Evolutionary conservation across 2,329 filamentous ascomycete genomes (phyloP).

Genomic region (Fusarium buharicum): DNA sequence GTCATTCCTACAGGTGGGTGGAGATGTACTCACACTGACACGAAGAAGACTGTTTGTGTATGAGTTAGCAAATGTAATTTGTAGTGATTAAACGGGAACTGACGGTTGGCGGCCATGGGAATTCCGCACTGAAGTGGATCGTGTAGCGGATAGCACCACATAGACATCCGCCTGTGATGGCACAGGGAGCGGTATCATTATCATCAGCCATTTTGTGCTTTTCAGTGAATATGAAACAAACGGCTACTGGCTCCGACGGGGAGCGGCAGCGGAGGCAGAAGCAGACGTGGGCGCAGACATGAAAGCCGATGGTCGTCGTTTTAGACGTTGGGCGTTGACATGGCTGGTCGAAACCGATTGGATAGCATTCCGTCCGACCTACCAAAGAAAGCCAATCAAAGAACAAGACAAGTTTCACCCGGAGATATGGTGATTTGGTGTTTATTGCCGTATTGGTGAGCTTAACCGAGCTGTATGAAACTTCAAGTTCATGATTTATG

Average conservation of each 20-base stretch:
- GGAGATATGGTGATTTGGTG: not conserved
- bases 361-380: not conserved
- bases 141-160: conserved; percentile 22
- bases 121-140: conserved; percentile 8
- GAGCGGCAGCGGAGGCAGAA: not conserved
- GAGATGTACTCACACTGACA: conserved; percentile 16
- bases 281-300: not conserved
- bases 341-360: not conserved
- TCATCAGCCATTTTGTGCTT: not conserved
- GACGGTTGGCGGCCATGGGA: conserved; percentile 15
- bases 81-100: not conserved
- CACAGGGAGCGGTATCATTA: not conserved
- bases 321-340: not conserved
- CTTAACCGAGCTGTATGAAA: not conserved
- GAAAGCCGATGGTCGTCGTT: not conserved
- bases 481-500: too few species aligned
- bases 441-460: conserved; percentile 5
- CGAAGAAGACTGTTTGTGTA: conserved; percentile 12
- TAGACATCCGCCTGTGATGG: conserved; percentile 22
- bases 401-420: not conserved
- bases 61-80: not conserved
- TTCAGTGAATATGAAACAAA: too few species aligned
- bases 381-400: not conserved
- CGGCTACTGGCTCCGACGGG: not conserved
- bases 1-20: not conserved